A percentile compares a stretch with the other conserved stretches of the same genome.
phyloP scores from a whole-genome alignment of 192 early-diverging fungal genomes.

The Backusella tuberculispora region DNA sequence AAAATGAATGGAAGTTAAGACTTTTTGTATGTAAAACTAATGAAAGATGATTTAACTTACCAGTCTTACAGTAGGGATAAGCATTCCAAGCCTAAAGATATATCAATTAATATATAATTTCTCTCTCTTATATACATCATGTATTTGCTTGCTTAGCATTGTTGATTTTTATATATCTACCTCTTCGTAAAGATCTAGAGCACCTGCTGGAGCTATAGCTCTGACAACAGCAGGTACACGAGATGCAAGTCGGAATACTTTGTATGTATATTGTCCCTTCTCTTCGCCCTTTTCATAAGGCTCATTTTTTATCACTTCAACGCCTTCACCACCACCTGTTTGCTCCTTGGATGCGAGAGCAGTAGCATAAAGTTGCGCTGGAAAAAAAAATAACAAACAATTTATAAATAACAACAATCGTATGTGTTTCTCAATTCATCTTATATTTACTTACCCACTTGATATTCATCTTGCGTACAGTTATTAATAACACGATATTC shows the following conservation, averaged over 20 bases:
- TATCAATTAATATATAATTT: not conserved
- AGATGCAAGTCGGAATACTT: slow-evolving; percentile 65
- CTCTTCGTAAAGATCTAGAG: slow-evolving; percentile 74
- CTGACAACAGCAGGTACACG: slow-evolving; percentile 63
- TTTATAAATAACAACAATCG: not conserved
- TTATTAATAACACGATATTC: slow-evolving; percentile 79
- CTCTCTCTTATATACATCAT: slow-evolving; percentile 1
- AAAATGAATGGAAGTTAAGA: not conserved
- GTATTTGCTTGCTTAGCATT: not conserved
- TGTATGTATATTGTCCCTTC: slow-evolving; percentile 83
- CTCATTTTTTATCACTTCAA: slow-evolving; percentile 77
- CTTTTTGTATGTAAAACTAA: not conserved
- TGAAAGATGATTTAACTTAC: not conserved
- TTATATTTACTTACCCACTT: slow-evolving; percentile 42
- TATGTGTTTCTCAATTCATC: not conserved
- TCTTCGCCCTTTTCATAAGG: slow-evolving; percentile 71
- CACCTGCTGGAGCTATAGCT: slow-evolving; percentile 61
- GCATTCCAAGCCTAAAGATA: slow-evolving; percentile 71
- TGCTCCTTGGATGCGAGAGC: slow-evolving; percentile 78
- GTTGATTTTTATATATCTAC: slow-evolving; percentile 3
- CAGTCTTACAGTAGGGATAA: slow-evolving; percentile 64
- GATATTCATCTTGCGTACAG: slow-evolving; percentile 75
- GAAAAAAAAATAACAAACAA: not conserved
- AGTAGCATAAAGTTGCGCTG: slow-evolving; percentile 76
- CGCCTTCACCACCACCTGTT: slow-evolving; percentile 81